Conservation (phyloP, 2,329 filamentous ascomycete genomes). For the Alternaria triticimaculans region DNA sequence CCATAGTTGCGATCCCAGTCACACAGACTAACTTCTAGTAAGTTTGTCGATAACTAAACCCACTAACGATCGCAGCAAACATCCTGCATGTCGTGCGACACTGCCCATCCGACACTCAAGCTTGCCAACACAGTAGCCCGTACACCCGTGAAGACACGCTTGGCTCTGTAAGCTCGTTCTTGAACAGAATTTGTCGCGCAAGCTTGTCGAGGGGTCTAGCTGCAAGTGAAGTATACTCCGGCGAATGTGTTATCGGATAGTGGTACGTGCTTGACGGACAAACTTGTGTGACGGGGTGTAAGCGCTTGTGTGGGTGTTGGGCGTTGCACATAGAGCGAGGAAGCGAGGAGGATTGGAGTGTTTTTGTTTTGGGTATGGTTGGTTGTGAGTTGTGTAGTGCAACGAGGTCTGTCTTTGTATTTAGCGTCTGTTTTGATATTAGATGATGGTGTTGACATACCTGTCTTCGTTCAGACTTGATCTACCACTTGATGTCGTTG, state of each 20-base stretch:
- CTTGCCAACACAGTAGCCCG: not conserved
- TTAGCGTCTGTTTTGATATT: fast-evolving
- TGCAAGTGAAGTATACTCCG: not conserved
- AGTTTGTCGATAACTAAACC: not conserved
- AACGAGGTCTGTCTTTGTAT: not conserved
- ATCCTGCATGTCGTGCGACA: not conserved
- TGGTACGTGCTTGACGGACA: not conserved
- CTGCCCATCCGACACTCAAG: too few relatives aligned
- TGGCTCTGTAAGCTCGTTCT: not conserved
- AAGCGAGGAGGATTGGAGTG: too few relatives aligned
- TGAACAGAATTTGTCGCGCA: not conserved
- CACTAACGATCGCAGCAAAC: not conserved
- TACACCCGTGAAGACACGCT: not conserved
- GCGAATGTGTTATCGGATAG: not conserved
- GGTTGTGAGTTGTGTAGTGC: not conserved
- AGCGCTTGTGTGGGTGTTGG: not conserved
- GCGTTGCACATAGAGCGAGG: too few relatives aligned
- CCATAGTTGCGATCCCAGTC: too few relatives aligned
- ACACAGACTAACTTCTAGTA: not conserved
- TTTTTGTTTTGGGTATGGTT: too few relatives aligned
- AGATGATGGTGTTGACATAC: not conserved
- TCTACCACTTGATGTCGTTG: not conserved
- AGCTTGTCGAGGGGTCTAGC: not conserved
- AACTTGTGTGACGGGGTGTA: not conserved
- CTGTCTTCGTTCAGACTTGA: not conserved